Evolutionary conservation across 805 yeast genomes (phyloP).

Genomic region (Suhomyces faveliae): DNA sequence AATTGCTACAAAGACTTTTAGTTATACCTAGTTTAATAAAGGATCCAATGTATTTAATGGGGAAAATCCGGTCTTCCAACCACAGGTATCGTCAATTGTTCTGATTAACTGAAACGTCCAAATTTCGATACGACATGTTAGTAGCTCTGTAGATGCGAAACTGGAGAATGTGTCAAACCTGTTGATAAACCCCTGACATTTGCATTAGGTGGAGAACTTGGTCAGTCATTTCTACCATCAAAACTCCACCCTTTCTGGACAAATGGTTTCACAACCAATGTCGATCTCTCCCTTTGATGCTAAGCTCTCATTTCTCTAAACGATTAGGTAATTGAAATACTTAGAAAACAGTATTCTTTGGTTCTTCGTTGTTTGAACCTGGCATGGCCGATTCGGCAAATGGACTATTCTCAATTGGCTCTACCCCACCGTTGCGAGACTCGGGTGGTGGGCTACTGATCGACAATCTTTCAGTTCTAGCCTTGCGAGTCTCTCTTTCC

Average conservation of each 20-base stretch:
- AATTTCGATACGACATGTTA: background rate
- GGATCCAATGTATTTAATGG: background rate
- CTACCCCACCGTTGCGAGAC: slow-evolving; percentile 11
- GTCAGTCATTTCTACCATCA: background rate
- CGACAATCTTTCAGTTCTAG: slow-evolving; percentile 27
- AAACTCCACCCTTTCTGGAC: too few relatives aligned
- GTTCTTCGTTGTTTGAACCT: slow-evolving; percentile 27
- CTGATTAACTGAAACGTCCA: background rate
- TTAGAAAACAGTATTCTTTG: slow-evolving; percentile 34
- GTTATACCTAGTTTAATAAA: background rate
- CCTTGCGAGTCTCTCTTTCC: slow-evolving; percentile 36
- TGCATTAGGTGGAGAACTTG: background rate
- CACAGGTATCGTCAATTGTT: background rate
- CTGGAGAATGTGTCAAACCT: background rate
- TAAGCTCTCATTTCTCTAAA: too few relatives aligned
- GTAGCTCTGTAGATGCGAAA: background rate
- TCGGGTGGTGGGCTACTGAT: slow-evolving; percentile 11
- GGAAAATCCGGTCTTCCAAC: background rate
- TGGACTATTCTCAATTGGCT: slow-evolving; percentile 7
- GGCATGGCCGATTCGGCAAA: slow-evolving; percentile 29
- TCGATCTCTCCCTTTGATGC: too few relatives aligned
- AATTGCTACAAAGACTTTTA: background rate
- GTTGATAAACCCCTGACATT: background rate
- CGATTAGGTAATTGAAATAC: background rate
- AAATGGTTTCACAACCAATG: too few relatives aligned